phyloP scores from a whole-genome alignment of 2,329 filamentous ascomycete species.

The Thyridium curvatum region DNA sequence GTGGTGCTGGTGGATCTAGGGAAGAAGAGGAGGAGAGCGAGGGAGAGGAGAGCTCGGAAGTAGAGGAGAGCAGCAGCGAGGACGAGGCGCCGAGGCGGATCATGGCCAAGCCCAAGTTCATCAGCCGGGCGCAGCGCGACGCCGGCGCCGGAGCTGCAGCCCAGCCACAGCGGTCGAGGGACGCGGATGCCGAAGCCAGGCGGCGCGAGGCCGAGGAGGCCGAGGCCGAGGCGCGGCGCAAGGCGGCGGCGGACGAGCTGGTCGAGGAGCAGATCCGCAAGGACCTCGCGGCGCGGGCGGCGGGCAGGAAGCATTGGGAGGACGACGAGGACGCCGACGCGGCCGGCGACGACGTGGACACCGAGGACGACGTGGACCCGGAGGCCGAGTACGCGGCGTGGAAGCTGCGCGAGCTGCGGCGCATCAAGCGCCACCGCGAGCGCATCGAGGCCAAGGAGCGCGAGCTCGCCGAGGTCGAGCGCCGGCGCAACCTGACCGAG shows the following conservation, averaged over 20 bases:
- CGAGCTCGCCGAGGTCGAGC: conserved; percentile 84
- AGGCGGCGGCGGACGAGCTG: conserved; percentile 68
- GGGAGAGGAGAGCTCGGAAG: conserved; percentile 24
- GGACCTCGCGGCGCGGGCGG: conserved; percentile 67
- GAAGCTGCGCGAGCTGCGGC: conserved; percentile 86
- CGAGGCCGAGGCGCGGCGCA: conserved; percentile 53
- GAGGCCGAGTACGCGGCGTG: conserved; percentile 87
- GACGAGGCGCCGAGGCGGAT: conserved; percentile 50
- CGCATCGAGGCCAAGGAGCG: conserved; percentile 78
- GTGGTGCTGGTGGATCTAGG: too few species aligned
- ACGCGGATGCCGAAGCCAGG: conserved; percentile 26
- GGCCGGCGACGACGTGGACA: conserved; percentile 66
- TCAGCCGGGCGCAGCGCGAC: conserved; percentile 51
- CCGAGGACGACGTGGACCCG: conserved; percentile 79
- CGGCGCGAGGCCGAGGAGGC: conserved; percentile 32
- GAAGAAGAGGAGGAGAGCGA: conserved; percentile 26
- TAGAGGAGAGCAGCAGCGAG: conserved; percentile 44
- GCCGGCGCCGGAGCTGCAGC: conserved; percentile 15
- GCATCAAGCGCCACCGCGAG: conserved; percentile 80
- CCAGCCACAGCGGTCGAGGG: conserved; percentile 11
- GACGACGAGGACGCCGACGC: conserved; percentile 56
- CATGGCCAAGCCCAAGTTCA: conserved; percentile 59
- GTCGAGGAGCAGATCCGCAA: conserved; percentile 86
- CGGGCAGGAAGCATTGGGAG: conserved; percentile 83
- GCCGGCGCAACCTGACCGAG: conserved; percentile 76